Base-by-base conservation (phyloP, 257 asterid genomes). In the Scutellaria galericulata region DNA sequence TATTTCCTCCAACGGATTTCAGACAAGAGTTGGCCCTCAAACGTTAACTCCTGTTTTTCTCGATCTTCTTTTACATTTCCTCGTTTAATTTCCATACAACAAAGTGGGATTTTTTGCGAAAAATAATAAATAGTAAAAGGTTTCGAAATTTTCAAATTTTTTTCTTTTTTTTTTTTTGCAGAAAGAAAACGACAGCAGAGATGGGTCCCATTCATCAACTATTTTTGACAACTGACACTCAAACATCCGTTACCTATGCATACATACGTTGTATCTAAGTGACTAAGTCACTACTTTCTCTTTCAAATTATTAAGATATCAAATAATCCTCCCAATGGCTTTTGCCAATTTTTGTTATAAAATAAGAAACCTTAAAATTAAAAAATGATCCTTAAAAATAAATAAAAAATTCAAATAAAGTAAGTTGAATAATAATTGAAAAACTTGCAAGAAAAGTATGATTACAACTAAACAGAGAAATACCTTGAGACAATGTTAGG, bases 11-110 rank as follows among this genome's bases (percentile, higher is more conserved):
- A 74, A 74, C 83, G 83, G 83, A 46, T 78, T 18, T 73, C 79
- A 78, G 83, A 78, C 83, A 73, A 53, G 55, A 31, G 56, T 67
- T 67, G 82, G 82, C 76, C 82, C 82, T 64, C 73, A 5, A 78
- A 78, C 79, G 75, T 68, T 73, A 68, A 42, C 75, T 59, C 56
- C 61, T 65, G 56, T 24, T 70, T 31, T n/a, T 4, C 42, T 47
- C 7, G 37, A 31, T 31, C 5, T 31, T 31, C 37, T 31, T 31
- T 13, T 68, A 48, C 62, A 52, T 50, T 75, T 65, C 35, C 67
- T 47, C 58, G 67, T 57, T 60, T 24, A 3, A 31, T 13, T 39
- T 39, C 65, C 46, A 24, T 7, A 5, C 14, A 9, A 46, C 24
- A 44, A 41, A 14, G 9, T 31, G 37, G 27, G 5, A 31, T 31